phyloP scores from a whole-genome alignment of 2,329 filamentous ascomycete genomes.

The Arthrocladium fulminans region DNA sequence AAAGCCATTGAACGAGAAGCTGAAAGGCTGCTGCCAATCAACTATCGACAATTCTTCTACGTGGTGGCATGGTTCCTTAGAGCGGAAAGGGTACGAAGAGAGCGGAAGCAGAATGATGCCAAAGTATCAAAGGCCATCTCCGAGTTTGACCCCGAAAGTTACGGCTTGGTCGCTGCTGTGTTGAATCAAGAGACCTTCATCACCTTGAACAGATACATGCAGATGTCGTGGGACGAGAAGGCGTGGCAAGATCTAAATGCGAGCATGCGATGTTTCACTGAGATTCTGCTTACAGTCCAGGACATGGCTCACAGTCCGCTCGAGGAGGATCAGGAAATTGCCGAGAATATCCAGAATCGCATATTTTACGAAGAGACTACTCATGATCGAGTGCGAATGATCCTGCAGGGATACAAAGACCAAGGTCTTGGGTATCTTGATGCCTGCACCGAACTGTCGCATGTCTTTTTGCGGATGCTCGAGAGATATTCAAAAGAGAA shows the following conservation, averaged over 20 bases:
- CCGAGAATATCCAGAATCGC: constrained; percentile 89
- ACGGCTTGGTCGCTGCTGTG: constrained; percentile 78
- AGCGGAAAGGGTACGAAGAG: constrained; percentile 67
- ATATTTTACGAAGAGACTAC: constrained; percentile 98
- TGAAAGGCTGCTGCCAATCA: constrained; percentile 66
- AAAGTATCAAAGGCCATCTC: constrained; percentile 39
- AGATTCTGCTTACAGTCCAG: constrained; percentile 84
- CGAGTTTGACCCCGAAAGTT: constrained; percentile 61
- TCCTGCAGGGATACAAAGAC: constrained; percentile 79
- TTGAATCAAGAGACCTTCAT: constrained; percentile 94
- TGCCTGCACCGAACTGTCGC: constrained; percentile 77
- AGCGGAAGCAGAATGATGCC: constrained; percentile 46
- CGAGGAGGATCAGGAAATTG: constrained; percentile 95
- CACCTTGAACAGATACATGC: constrained; percentile 73
- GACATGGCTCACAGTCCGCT: constrained; percentile 77
- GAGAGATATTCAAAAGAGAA: constrained; percentile 95
- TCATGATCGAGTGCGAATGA: constrained; percentile 74
- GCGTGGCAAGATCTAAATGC: constrained; percentile 80
- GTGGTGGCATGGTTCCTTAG: constrained; percentile 86
- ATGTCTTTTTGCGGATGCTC: constrained; percentile 84
- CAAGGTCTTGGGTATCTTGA: constrained; percentile 92
- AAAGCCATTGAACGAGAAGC: constrained; percentile 86
- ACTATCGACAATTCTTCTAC: constrained; percentile 83
- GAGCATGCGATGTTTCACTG: constrained; percentile 87
- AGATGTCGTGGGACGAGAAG: constrained; percentile 69